A percentile compares a stretch with the other conserved stretches of the same genome.
These are phyloP conservation scores for Coniochaeta sp. DNA, from an alignment of 2,329 filamentous ascomycete genomes.

Conservation along the genomic window DNA sequence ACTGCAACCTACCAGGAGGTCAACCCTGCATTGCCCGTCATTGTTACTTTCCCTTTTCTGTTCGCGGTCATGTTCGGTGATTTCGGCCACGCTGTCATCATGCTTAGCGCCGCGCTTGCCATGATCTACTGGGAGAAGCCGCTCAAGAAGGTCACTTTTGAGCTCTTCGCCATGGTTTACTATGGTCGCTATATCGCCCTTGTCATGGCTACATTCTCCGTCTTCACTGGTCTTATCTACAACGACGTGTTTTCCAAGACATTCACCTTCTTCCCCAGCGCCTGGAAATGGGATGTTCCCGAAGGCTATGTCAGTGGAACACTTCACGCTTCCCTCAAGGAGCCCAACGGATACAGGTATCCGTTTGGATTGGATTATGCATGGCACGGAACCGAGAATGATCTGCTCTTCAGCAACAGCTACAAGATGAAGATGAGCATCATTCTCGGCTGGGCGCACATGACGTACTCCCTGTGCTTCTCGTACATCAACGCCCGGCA, in stretches of 20 bases:
- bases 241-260: constrained; percentile 96
- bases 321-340: constrained; percentile 59
- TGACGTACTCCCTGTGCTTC: constrained; percentile 96
- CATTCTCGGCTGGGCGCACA: constrained; percentile 92
- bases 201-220: constrained; percentile 94
- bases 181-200: constrained; percentile 98
- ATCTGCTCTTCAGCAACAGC: constrained; percentile 92
- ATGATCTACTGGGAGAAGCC: constrained; percentile 98
- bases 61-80: constrained; percentile 99
- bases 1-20: constrained; percentile 96
- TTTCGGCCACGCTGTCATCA: constrained; percentile 85
- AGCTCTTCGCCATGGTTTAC: constrained; percentile 97
- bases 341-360: constrained; percentile 65
- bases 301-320: constrained; percentile 57
- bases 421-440: constrained; percentile 99
- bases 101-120: constrained; percentile 72
- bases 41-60: constrained; percentile 97
- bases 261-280: constrained; percentile 79
- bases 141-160: constrained; percentile 85
- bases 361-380: constrained; percentile 93
- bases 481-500: constrained; percentile 89
- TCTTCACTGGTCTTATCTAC: constrained; percentile 96
- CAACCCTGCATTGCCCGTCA: constrained; percentile 90
- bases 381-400: constrained; percentile 95
- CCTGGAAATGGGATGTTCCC: constrained; percentile 74